These are phyloP conservation scores for Arthrobotrys megalospora DNA, from an alignment of 2,329 filamentous ascomycete species.

Conservation along the genomic window DNA sequence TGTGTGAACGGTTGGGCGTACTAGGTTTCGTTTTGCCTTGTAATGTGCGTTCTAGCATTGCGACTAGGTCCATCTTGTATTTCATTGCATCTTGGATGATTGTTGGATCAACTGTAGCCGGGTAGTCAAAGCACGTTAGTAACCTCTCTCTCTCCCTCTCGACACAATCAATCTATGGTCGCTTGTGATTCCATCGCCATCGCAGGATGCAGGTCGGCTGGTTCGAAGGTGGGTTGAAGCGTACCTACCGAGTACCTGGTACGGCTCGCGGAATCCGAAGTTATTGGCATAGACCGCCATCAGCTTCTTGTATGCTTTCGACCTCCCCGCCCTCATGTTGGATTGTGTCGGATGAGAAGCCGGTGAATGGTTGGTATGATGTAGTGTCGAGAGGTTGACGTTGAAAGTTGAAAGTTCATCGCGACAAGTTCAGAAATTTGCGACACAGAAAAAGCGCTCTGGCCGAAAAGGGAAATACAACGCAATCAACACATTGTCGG, in stretches of 20 bases:
- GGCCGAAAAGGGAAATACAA: conserved; percentile 49
- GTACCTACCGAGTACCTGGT: conserved; percentile 82
- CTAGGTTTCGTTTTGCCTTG: conserved; percentile 88
- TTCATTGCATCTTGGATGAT: conserved; percentile 85
- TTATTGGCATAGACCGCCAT: conserved; percentile 91
- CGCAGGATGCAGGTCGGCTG: background rate
- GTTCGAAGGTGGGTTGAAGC: conserved; percentile 36
- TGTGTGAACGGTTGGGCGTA: conserved; percentile 68
- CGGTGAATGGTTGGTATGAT: background rate
- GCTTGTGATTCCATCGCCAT: background rate
- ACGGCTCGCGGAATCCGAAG: conserved; percentile 93
- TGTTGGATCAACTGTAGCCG: conserved; percentile 79
- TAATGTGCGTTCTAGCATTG: conserved; percentile 83
- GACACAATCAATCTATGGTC: background rate
- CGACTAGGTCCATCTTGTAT: conserved; percentile 90
- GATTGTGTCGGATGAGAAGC: background rate
- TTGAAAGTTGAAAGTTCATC: conserved; percentile 27
- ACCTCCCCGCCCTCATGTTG: conserved; percentile 77
- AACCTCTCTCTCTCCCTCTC: background rate
- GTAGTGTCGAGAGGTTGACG: conserved; percentile 4
- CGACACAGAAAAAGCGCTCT: conserved; percentile 25
- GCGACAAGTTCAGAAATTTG: conserved; percentile 38
- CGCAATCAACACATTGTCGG: conserved; percentile 20
- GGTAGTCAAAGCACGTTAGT: background rate
- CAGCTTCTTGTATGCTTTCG: conserved; percentile 86